phyloP scores from a whole-genome alignment of 805 yeast species.

The Barnettozyma californica region DNA sequence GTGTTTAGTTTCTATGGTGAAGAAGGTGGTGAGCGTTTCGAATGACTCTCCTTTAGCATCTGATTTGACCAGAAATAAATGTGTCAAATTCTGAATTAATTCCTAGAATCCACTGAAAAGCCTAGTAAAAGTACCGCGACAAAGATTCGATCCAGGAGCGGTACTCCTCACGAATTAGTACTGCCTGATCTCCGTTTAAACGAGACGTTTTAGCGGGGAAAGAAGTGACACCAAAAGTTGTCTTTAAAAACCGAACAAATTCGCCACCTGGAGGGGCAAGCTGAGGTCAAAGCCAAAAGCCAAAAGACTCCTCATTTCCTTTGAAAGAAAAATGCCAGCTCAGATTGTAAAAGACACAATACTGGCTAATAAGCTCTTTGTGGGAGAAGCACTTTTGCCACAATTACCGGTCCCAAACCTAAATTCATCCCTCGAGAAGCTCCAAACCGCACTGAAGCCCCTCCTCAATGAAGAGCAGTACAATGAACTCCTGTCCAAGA shows the following conservation, averaged over 20 bases:
- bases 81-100: neutral
- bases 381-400: slow-evolving; percentile 35
- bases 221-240: neutral
- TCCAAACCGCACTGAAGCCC: slow-evolving; percentile 55
- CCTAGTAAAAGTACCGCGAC: neutral
- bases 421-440: slow-evolving; percentile 43
- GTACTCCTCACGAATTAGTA: neutral
- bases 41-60: too few species aligned
- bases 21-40: too few species aligned
- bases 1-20: neutral
- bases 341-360: neutral
- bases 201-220: neutral
- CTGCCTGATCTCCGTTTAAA: neutral
- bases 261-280: neutral
- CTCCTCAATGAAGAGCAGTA: slow-evolving; percentile 50
- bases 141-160: neutral
- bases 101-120: too few species aligned
- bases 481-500: slow-evolving; percentile 35
- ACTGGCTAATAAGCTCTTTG: neutral
- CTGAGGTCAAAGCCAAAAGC: neutral
- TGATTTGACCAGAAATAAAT: too few species aligned
- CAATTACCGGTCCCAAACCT: slow-evolving; percentile 59
- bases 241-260: neutral
- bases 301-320: neutral
- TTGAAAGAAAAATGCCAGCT: slow-evolving; percentile 2